Evolutionary conservation across 164 flowering plant genomes (phyloP), one percentile per base, ranked within the genome.

Genomic region (Tinospora cordifolia): DNA sequence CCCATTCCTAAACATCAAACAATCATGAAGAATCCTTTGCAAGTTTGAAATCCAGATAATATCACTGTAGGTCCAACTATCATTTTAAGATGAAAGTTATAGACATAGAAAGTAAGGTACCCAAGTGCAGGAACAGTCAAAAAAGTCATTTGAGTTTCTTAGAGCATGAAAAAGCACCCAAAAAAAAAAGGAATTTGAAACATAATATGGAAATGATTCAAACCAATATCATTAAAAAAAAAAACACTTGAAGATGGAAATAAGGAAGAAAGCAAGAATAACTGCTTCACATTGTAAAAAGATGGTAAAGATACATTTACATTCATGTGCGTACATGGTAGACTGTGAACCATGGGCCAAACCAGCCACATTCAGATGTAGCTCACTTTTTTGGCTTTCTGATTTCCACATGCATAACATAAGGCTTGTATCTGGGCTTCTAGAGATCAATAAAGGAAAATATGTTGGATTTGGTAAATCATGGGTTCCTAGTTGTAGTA

Each of bases 1-100:
- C 92, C 98, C 98, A 94, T 83, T 94, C 98, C 98, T 94, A 78
- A 64, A 81, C 54, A 78, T 69, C 19, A 47, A 68, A 11, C 4
- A 41, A 36, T 17, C 4, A 65, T 21, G 0, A 64, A 54, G 60
- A 54, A 19, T 24, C 24, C 60, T 54, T 44, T 54, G 0, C 10
- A 54, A 54, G n/a, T 24, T n/a, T 54, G 60, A 54, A 54, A 54
- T 19, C 21, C 60, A 54, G n/a, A 54, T 0, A 54, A 54, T n/a
- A n/a, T n/a, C 60, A 30, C 36, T n/a, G 60, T 19, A 17, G 21
- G 9, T 54, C n/a, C n/a, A 54, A 54, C 19, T 8, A 54, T 21
- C 21, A 21, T 54, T n/a, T n/a, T 54, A 10, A 54, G 24, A 54
- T n/a, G 24, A n/a, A n/a, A 54, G 6, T 22, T 17, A n/a, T 21